These are phyloP conservation scores for Agarophyton chilense DNA, from an alignment of 23 red algal species.

Conservation along the genomic window DNA sequence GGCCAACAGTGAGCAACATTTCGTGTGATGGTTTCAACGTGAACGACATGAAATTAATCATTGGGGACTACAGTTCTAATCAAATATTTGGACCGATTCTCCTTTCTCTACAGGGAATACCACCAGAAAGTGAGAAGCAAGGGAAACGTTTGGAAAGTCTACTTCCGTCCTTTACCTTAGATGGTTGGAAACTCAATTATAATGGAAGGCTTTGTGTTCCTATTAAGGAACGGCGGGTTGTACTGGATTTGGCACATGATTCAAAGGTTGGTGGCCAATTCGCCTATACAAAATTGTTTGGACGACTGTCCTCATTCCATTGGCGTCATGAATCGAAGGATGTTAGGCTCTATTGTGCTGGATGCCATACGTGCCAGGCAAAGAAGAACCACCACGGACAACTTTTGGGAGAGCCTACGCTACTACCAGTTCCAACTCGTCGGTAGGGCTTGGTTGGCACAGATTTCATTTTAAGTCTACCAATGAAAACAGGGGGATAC, in stretches of 20 bases:
- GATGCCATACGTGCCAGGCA: not conserved
- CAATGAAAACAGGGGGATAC: not conserved
- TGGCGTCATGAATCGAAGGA: conserved; percentile 15
- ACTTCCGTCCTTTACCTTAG: not conserved
- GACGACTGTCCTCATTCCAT: not conserved
- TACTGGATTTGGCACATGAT: conserved; percentile 39
- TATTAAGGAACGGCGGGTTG: too few species aligned
- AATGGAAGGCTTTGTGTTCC: conserved; percentile 32
- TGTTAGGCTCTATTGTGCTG: not conserved
- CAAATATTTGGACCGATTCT: not conserved
- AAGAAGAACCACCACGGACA: not conserved
- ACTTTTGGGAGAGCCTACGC: not conserved
- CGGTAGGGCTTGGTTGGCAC: not conserved
- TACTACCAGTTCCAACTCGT: not conserved
- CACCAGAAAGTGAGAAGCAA: not conserved
- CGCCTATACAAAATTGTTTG: conserved; percentile 4
- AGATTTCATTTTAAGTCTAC: conserved; percentile 26
- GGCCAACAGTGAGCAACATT: not conserved
- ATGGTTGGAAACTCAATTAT: not conserved
- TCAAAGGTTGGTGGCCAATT: conserved; percentile 21
- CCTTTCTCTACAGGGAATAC: not conserved
- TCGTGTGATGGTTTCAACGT: too few species aligned
- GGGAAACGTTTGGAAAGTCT: not conserved
- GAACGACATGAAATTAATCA: not conserved
- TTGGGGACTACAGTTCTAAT: not conserved